Base-by-base conservation (phyloP, 2,329 filamentous ascomycete species). In the Sporothrix mexicana region DNA sequence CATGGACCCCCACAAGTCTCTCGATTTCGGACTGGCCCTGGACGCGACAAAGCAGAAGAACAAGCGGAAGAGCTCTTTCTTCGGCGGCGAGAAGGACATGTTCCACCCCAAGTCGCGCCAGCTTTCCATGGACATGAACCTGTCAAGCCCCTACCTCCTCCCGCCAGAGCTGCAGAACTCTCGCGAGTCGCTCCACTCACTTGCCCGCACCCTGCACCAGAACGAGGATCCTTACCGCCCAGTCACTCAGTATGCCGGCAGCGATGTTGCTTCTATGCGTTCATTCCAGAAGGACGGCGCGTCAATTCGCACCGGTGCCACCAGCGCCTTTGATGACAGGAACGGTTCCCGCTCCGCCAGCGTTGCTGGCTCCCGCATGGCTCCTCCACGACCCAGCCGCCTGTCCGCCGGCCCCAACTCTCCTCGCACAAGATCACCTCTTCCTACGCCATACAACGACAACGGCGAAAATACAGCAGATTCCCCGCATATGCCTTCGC, bases 91-190 rank as follows among this genome's bases (percentile, higher is more conserved):
- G 78, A 90, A 90, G 80, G 81, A 83, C 25, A 75, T 78, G 49
- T 82, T 83, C 76, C 80, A 81, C 69, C 82, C 84, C 76, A 82
- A 82, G 71, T 81, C 83, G 66, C 83, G 85, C 51, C 89, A 91
- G 77, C 81, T 92, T 68, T 92, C 90, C 47, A 89, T 95, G 87
- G 88, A 90, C 77, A 88, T 95, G 87, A 90, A 92, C 78, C 85
- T 95, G 66, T 89, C 88, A 47, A 96, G 91, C 77, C 96, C 96
- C 1, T 99, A 98, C 80, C 88, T 99, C n/a, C 86, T 98, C n/a
- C 95, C 96, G 4, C 93, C 93, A 0, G 90, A 89, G 71, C 79
- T 95, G 23, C 90, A 96, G 57, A 86, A 88, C 78, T 98, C 95
- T 0, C 89, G 90, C 61, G 94, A 97, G 77, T 98, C 95, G 5